Conservation (phyloP, 139 green algal species). For the Micractinium conductrix region DNA sequence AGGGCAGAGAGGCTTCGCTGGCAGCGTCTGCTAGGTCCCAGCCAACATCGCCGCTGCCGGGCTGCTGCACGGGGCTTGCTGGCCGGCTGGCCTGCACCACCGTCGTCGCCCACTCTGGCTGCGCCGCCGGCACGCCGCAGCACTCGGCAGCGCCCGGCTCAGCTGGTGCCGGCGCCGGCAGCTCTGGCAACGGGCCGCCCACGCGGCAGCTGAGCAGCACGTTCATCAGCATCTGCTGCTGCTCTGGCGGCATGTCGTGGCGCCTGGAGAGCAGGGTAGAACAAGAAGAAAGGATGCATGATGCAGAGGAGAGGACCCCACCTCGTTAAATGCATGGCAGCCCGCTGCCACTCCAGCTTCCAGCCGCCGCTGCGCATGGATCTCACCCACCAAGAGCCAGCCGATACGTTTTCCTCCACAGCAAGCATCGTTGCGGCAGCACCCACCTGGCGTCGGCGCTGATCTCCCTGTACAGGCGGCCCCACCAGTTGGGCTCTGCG, state of each 20-base stretch:
- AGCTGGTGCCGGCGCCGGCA: neutral
- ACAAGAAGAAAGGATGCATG: too few species aligned
- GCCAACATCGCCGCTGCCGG: neutral
- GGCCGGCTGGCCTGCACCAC: conserved; percentile 8
- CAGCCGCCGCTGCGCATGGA: neutral
- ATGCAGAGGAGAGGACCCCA: too few species aligned
- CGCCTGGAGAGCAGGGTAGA: neutral
- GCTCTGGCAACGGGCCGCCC: neutral
- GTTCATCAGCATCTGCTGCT: conserved; percentile 12
- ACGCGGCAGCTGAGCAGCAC: conserved; percentile 28
- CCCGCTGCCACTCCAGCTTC: neutral
- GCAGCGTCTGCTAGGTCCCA: neutral
- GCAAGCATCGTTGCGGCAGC: too few species aligned
- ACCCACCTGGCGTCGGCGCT: neutral
- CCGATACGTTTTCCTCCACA: neutral
- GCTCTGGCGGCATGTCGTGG: neutral
- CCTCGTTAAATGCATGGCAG: too few species aligned
- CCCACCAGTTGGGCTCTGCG: conserved; percentile 8
- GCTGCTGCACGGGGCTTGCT: neutral
- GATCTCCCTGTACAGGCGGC: conserved; percentile 19
- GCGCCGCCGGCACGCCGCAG: neutral
- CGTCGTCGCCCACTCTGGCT: neutral
- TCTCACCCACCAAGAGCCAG: neutral
- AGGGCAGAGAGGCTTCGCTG: neutral
- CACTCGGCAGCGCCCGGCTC: neutral